These are phyloP conservation scores for Prunus davidiana DNA, from an alignment of 306 rosid genomes.

Conservation along the genomic window DNA sequence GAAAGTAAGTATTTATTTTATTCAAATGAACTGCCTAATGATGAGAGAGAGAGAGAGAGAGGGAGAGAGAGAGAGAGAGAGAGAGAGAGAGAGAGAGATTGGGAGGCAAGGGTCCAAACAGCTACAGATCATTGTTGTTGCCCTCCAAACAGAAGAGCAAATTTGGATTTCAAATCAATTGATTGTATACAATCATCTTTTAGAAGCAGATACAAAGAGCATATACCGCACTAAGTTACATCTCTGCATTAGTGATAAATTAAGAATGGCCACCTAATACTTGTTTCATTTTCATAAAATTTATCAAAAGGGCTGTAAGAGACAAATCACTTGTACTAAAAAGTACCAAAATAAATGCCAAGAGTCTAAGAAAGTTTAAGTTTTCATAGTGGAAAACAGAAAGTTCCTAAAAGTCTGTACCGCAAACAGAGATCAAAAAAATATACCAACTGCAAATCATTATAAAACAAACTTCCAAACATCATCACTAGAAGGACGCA, in stretches of 20 bases:
- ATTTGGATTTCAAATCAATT: not conserved
- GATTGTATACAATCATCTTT: not conserved
- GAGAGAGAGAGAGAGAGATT: too few species aligned
- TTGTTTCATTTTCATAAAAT: not conserved
- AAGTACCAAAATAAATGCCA: not conserved
- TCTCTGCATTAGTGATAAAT: not conserved
- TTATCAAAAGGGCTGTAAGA: not conserved
- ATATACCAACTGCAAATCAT: not conserved
- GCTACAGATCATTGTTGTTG: not conserved
- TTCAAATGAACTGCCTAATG: not conserved
- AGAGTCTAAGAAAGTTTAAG: not conserved
- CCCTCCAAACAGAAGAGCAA: not conserved
- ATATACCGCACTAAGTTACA: not conserved
- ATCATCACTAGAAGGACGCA: not conserved
- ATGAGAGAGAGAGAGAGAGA: not conserved
- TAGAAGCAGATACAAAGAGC: not conserved
- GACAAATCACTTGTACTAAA: not conserved
- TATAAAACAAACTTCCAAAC: not conserved
- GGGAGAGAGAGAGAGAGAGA: too few species aligned
- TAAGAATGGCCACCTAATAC: not conserved
- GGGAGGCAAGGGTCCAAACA: not conserved
- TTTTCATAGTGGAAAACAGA: not conserved
- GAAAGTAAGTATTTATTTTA: not conserved
- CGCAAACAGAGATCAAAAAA: not conserved
- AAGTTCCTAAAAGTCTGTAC: not conserved